These are phyloP conservation scores for Microdochium nivale DNA, from an alignment of 2,329 filamentous ascomycete species.

Conservation along the genomic window DNA sequence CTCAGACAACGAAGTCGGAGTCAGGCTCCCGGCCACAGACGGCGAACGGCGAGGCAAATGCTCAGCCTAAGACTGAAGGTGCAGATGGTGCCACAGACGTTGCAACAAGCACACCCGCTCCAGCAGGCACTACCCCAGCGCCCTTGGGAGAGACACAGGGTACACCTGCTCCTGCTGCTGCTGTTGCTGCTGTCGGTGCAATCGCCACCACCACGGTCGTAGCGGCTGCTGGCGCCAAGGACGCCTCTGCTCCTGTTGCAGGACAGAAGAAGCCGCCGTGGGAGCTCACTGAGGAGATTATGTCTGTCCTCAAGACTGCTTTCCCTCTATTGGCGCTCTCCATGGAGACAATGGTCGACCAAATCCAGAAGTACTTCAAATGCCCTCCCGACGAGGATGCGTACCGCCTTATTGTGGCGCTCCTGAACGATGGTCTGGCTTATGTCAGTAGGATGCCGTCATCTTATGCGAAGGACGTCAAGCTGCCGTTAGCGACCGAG, in stretches of 20 bases:
- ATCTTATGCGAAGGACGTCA: slow-evolving; percentile 84
- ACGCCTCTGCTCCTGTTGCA: slow-evolving; percentile 12
- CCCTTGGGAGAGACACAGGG: slow-evolving; percentile 8
- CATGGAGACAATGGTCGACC: slow-evolving; percentile 99
- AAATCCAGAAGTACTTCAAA: slow-evolving; percentile 98
- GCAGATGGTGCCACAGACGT: slow-evolving; percentile 14
- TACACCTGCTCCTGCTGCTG: slow-evolving; percentile 11
- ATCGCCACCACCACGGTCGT: slow-evolving; percentile 8
- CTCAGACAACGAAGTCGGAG: slow-evolving; percentile 28
- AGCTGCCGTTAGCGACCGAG: slow-evolving; percentile 83
- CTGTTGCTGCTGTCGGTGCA: slow-evolving; percentile 12
- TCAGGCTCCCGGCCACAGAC: slow-evolving; percentile 39
- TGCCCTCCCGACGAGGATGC: slow-evolving; percentile 97
- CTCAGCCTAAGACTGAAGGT: slow-evolving; percentile 35
- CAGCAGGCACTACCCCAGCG: neutral
- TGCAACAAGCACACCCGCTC: slow-evolving; percentile 3
- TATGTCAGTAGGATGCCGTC: slow-evolving; percentile 84
- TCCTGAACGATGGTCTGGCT: slow-evolving; percentile 89
- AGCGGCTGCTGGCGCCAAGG: slow-evolving; percentile 11
- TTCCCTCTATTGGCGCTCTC: slow-evolving; percentile 92
- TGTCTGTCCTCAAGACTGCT: slow-evolving; percentile 90
- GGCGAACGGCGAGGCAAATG: slow-evolving; percentile 34
- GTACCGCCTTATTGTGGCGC: slow-evolving; percentile 91
- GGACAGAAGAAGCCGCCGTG: slow-evolving; percentile 71
- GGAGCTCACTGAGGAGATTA: slow-evolving; percentile 94